These are phyloP conservation scores for Punica granatum DNA, from an alignment of 345 rosid species.

Conservation along the genomic window DNA sequence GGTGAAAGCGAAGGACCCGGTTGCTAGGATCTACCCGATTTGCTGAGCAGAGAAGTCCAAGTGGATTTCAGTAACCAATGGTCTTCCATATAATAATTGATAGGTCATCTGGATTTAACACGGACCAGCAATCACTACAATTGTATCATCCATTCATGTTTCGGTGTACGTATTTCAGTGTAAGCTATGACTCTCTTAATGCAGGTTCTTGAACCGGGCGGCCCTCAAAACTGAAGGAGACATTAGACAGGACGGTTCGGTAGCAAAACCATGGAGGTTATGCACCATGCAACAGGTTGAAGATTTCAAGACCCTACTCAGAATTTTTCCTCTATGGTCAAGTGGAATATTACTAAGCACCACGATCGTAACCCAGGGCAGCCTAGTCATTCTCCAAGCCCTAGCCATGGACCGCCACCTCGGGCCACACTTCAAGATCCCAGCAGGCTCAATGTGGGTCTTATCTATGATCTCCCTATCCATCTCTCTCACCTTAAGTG, in stretches of 20 bases:
- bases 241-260: slow-evolving; percentile 12
- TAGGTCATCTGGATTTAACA: too few species aligned
- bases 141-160: not conserved
- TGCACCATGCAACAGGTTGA: slow-evolving; percentile 36
- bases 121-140: too few species aligned
- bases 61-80: too few species aligned
- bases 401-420: slow-evolving; percentile 34
- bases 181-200: not conserved
- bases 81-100: too few species aligned
- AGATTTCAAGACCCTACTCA: slow-evolving; percentile 34
- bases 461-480: slow-evolving; percentile 21
- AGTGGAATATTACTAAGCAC: slow-evolving; percentile 30
- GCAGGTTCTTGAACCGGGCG: slow-evolving; percentile 40
- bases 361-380: slow-evolving; percentile 33
- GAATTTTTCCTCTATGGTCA: slow-evolving; percentile 34
- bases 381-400: slow-evolving; percentile 37
- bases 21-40: too few species aligned
- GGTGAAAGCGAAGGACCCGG: too few species aligned
- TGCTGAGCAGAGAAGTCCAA: too few species aligned
- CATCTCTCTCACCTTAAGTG: slow-evolving; percentile 23
- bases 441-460: slow-evolving; percentile 34
- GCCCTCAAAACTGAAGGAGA: slow-evolving; percentile 25
- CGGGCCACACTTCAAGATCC: slow-evolving; percentile 30
- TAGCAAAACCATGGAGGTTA: slow-evolving; percentile 22
- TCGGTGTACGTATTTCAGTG: not conserved